These are phyloP conservation scores for Pulveroboletus sp. DNA, from an alignment of 768 basidiomycete species.

Conservation along the genomic window DNA sequence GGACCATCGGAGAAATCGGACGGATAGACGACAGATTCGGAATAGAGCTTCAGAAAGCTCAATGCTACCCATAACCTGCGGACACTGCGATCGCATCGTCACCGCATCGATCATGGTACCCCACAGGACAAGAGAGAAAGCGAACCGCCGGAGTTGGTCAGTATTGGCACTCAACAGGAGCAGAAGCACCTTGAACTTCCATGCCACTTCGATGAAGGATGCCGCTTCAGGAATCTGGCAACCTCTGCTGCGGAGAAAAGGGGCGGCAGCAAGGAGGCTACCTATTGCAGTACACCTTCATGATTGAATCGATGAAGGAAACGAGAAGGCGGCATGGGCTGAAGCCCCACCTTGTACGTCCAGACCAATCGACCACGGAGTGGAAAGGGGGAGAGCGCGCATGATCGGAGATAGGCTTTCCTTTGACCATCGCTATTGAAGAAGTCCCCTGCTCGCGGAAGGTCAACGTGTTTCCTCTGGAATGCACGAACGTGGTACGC, in stretches of 20 bases:
- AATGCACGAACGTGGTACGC: not conserved
- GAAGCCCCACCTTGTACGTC: slow-evolving; percentile 34
- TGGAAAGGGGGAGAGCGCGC: slow-evolving; percentile 32
- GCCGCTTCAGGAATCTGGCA: slow-evolving; percentile 10
- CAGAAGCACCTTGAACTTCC: slow-evolving; percentile 18
- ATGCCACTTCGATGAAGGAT: slow-evolving; percentile 11
- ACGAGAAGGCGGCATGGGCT: not conserved
- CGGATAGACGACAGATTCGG: not conserved
- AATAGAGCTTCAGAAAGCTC: not conserved
- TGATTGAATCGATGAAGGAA: slow-evolving; percentile 10
- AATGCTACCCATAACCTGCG: slow-evolving; percentile 1
- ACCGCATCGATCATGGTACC: slow-evolving; percentile 4
- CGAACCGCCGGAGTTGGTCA: not conserved
- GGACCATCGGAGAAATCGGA: not conserved
- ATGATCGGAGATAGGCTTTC: slow-evolving; percentile 30
- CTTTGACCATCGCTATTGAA: slow-evolving; percentile 3
- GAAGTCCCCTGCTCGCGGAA: slow-evolving; percentile 8
- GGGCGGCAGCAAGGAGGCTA: slow-evolving; percentile 13
- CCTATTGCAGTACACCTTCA: slow-evolving; percentile 13
- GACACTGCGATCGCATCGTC: slow-evolving; percentile 9
- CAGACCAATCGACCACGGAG: slow-evolving; percentile 53
- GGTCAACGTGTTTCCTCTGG: slow-evolving; percentile 1
- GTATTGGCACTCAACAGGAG: slow-evolving; percentile 17
- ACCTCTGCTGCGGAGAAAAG: slow-evolving; percentile 11
- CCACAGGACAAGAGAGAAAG: slow-evolving; percentile 6